Evolutionary conservation across 306 rosid genomes (phyloP).

Genomic region (Vicia villosa): DNA sequence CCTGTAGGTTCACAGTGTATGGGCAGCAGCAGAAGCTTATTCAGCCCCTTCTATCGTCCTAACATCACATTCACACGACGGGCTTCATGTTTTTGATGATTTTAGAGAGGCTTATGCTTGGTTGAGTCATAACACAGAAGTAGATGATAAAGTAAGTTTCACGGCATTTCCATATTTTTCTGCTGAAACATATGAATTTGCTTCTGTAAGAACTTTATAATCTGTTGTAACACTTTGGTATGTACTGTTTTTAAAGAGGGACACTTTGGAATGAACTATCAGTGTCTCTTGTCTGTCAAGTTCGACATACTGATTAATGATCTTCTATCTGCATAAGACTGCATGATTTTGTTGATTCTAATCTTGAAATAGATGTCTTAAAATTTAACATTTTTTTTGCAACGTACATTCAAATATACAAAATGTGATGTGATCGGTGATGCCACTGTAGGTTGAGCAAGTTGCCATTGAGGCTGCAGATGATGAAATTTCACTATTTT

Average conservation of each 20-base stretch:
- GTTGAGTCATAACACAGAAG: no score
- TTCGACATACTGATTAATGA: constrained; percentile 17
- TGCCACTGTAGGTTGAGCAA: no score
- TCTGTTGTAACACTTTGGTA: background rate
- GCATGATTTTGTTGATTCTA: constrained; percentile 16
- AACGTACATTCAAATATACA: no score
- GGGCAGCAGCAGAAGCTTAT: no score
- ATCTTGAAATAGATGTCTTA: constrained; percentile 2
- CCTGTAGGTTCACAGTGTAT: no score
- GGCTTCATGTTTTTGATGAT: no score
- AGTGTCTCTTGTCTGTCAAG: background rate
- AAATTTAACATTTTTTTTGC: constrained; percentile 13
- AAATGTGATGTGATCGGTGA: no score
- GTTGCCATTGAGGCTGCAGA: no score
- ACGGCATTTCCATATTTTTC: constrained; percentile 30
- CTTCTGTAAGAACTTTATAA: background rate
- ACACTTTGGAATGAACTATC: constrained; percentile 11
- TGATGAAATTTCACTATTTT: no score
- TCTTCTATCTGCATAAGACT: constrained; percentile 7
- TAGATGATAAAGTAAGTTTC: constrained; percentile 78
- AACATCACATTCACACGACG: no score
- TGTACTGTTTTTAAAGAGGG: background rate
- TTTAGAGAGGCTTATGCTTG: no score
- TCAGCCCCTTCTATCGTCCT: no score
- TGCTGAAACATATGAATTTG: constrained; percentile 26